Base-by-base conservation (phyloP, 2,329 filamentous ascomycete species). In the Lachnellula hyalina region DNA sequence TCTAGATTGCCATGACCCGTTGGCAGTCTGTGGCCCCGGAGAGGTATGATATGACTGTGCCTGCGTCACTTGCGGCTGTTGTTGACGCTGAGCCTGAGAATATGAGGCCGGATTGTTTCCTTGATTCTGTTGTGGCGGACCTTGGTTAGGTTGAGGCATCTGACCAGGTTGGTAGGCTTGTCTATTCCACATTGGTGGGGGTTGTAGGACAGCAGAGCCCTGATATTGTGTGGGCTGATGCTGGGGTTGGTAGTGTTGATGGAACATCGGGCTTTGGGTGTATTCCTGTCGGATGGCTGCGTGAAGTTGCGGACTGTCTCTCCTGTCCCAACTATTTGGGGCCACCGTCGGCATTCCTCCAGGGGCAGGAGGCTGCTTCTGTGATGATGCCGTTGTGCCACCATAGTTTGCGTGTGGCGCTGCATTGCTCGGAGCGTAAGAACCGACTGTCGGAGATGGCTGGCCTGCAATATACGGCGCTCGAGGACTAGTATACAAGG, bases 271-370 rank as follows among this genome's bases (percentile, higher is more conserved):
- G 35, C 52, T 63, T 36, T 51, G 51, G 28, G 28, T 32, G 47
- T 67, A 68, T 34, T 68, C 65, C 47, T 65, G 69, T 46, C 71
- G 68, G 47, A 72, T 73, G 21, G 73, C 71, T 36, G 72, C 73
- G 56, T 75, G 73, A 23, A 72, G 49, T 12, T 60, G 55, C 6
- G 61, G 44, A 6, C 41, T 45, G 8, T 65, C 63, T 35, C 63
- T 66, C 49, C 64, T 65, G 40, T 64, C 61, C 65, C 64, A 68
- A n/a, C 36, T 47, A 42, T 58, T 47, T 5, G 49, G 40, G 28
- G 47, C 14, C 17, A 53, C 34, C 17, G 55, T 23, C 25, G 59
- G 55, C 4, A 51, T 47, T 4, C 52, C 38, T 36, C 45, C 40
- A 23, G 57, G 52, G 15, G 57, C 45, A 32, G 53, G 51, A 14